Base-by-base conservation (phyloP, 2,329 filamentous ascomycete species). In the Setomelanomma holmii region DNA sequence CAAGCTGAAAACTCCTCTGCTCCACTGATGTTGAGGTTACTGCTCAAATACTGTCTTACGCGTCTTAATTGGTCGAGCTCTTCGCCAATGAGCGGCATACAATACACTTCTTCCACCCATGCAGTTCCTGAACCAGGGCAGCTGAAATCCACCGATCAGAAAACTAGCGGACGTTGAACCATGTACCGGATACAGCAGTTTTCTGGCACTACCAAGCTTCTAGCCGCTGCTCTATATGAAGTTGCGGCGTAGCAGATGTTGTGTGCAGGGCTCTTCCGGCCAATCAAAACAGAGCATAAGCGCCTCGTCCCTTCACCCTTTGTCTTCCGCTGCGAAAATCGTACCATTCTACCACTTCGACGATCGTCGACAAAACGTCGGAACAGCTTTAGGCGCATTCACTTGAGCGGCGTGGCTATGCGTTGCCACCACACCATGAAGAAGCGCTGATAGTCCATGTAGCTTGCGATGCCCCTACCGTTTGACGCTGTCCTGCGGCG, bases 401-500 rank as follows among this genome's bases (percentile, higher is more conserved):
- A 57, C 48, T 60, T 50, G 47, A 45, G 53, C 63, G 41, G 49
- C 49, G 57, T 50, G 39, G 55, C 10, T 48, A 45, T 52, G 52
- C 53, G 30, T 60, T 49, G 59, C 66, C 57, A 64, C 63, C 40
- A 49, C 38, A 27, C 33, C 34, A 43, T 33, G 44, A 52, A 53
- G 34, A 48, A 52, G 24, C 42, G 36, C 42, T 40, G 40, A 42
- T n/a, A n/a, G n/a, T n/a, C n/a, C 16, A 45, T 40, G 30, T 21
- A 36, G 43, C 27, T 33, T 51, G 45, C 47, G 36, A 39, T 51
- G 36, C 40, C 40, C 44, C 35, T 44, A 46, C 43, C 24, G 30
- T 39, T 53, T 40, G 19, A 63, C 49, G 64, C 61, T 63, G 51
- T 41, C 52, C 51, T 54, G 53, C 54, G 63, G 63, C 61, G 61